Evolutionary conservation across 768 basidiomycete genomes (phyloP), one percentile per base, ranked within the genome.

Genomic region (Crucibulum laeve): DNA sequence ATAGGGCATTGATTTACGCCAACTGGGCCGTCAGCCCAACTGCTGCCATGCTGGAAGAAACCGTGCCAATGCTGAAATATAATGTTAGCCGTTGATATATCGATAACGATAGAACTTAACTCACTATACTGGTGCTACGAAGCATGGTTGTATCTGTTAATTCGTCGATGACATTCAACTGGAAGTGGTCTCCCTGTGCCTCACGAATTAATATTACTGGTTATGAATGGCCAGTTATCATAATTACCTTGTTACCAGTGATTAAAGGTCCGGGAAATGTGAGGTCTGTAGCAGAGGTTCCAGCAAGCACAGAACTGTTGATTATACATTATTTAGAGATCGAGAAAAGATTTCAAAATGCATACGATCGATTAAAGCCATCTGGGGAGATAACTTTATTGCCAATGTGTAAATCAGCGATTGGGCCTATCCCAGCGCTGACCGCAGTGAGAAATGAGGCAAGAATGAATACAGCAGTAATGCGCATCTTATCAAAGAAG

Each of bases 21-120:
- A 44, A 55, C 58, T 2, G 63, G 54, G 5, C 74, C 74, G 44
- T 76, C 73, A 3, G 63, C 67, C 55, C 61, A 68, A 39, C 49
- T 62, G 6, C 63, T 59, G 14, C 63, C 56, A 7, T 53, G 46
- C 48, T 70, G 65, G 42, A 63, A 63, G 13, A 72, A 39, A 11
- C 71, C 70, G 48, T 71, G 68, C 70, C 69, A 72, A 51, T 71
- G 70, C 77, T 79, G 38, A 28, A 11, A 38, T 21, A 8, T 5
- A 18, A 17, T 19, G 18, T 40, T 25, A 40, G 23, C 6, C 18
- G 17, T 36, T 17, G 23, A 11, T 21, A 22, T 38, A 38, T 38
- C 13, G 30, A 23, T 0, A 13, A 25, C 38, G 19, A 33, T 13
- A 35, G 3, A 30, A n/a, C 28, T 30, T n/a, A 8, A 8, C 53